phyloP scores from a whole-genome alignment of 108 stramenopile species.

The Nitzschia palea region DNA sequence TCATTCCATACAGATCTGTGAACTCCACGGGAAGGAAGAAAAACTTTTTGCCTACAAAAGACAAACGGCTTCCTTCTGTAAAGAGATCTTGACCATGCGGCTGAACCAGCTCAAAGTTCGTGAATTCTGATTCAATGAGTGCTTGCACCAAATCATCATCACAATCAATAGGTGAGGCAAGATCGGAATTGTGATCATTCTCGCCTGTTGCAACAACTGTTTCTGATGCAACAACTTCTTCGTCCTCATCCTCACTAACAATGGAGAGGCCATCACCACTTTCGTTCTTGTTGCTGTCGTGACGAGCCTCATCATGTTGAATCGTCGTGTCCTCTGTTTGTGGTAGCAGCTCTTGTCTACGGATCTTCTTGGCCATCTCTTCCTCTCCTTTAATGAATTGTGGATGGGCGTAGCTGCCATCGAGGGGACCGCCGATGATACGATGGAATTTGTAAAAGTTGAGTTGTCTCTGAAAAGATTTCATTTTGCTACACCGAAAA shows the following conservation, averaged over 20 bases:
- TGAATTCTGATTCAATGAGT: no score
- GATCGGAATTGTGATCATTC: neutral
- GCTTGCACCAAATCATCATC: no score
- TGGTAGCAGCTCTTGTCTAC: constrained; percentile 2
- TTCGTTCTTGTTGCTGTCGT: neutral
- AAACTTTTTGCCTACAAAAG: constrained; percentile 9
- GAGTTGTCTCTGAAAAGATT: constrained; percentile 87
- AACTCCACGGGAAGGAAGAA: neutral
- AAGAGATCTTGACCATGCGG: neutral
- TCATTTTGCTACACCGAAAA: constrained; percentile 74
- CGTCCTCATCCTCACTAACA: neutral
- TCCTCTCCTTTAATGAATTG: constrained; percentile 44
- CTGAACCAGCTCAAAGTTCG: neutral
- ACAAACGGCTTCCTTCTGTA: neutral
- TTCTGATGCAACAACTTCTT: neutral
- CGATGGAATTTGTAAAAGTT: constrained; percentile 80
- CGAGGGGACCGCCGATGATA: constrained; percentile 55
- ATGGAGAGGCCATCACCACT: neutral
- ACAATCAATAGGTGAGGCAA: neutral
- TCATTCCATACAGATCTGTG: neutral
- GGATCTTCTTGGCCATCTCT: constrained; percentile 22
- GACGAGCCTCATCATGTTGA: neutral
- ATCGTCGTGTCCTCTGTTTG: no score
- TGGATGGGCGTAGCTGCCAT: constrained; percentile 52
- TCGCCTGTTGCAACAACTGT: neutral